These are phyloP conservation scores for Magnaporthales sp. DNA, from an alignment of 2,329 filamentous ascomycete species.

Conservation along the genomic window DNA sequence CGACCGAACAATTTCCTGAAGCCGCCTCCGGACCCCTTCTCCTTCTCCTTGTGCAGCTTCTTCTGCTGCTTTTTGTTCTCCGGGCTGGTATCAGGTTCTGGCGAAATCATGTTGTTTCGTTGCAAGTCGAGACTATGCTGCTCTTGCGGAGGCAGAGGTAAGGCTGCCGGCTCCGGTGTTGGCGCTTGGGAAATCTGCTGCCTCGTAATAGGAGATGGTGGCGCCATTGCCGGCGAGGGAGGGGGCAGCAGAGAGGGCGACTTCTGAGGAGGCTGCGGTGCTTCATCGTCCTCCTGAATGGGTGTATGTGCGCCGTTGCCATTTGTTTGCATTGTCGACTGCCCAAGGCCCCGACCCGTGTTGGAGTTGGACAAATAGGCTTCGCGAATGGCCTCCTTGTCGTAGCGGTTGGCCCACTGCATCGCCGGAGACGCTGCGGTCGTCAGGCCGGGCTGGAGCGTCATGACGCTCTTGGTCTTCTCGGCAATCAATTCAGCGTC, in stretches of 20 bases:
- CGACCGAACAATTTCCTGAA: constrained; percentile 59
- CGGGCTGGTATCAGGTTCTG: constrained; percentile 31
- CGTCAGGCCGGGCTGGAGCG: constrained; percentile 74
- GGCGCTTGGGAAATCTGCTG: constrained; percentile 11
- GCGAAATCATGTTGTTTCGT: constrained; percentile 29
- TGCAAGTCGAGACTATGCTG: constrained; percentile 23
- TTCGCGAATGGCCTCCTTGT: constrained; percentile 77
- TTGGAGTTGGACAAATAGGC: constrained; percentile 72
- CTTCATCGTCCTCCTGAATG: constrained; percentile 20
- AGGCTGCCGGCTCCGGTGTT: constrained; percentile 27
- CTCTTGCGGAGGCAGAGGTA: constrained; percentile 28
- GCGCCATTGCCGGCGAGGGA: constrained; percentile 17
- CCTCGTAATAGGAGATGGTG: constrained; percentile 10
- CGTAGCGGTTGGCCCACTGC: constrained; percentile 95
- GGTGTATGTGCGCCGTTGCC: constrained; percentile 23
- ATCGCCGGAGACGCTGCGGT: constrained; percentile 86
- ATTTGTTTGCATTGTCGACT: constrained; percentile 35
- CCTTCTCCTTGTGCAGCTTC: constrained; percentile 42
- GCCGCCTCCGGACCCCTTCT: constrained; percentile 28
- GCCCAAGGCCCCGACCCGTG: constrained; percentile 57
- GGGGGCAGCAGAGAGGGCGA: constrained; percentile 19
- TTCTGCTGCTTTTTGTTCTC: constrained; percentile 39
- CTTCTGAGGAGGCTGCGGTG: constrained; percentile 25
- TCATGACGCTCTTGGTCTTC: constrained; percentile 87
- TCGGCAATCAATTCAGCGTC: constrained; percentile 46